Evolutionary conservation across 2,329 filamentous ascomycete genomes (phyloP), one percentile per base, ranked within the genome.

Genomic region (Monilinia polystroma): DNA sequence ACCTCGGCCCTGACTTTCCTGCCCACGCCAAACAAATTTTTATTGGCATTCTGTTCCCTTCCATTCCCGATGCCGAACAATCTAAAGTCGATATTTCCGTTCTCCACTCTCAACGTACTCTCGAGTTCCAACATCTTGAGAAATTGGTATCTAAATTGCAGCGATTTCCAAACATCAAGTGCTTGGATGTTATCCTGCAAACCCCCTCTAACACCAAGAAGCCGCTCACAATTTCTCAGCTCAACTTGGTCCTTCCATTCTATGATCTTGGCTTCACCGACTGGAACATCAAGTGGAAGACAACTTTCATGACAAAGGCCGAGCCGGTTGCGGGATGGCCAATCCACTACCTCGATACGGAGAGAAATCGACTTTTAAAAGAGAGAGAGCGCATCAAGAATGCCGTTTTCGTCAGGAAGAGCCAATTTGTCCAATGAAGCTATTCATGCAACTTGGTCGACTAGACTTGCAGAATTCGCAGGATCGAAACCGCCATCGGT

Each of bases 181-280:
- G 64, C 3, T 43, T 45, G 8, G 51, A 66, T 53, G 14, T 68
- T 16, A 54, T 67, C 18, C 57, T 67, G 18, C 32, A 49, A 23
- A 63, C 47, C 6, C 54, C 56, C 32, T 43, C 60, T 3, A 67
- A 68, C 20, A 49, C 56, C 32, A 58, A 65, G 47, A 64, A 51
- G 23, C 66, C 64, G 10, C 23, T 70, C 11, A 66, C 66, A 1
- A 54, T 70, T 18, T 26, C 65, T 1, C 68, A 73, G 55, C 63
- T 73, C 2, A 67, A 68, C 47, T 62, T 71, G 12, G 60, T 71
- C n/a, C 59, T 75, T 5, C 73, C 73, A 0, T 75, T 74, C 64
- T 75, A 72, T 52, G 73, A 73, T 16, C 63, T 74, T 1, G 54
- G 53, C 6, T 74, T 73, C 59, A 68, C 57, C 18, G 54, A 68